A percentile compares a stretch with the other conserved stretches of the same genome.
Evolutionary conservation across 2,329 filamentous ascomycete species (phyloP).

Genomic region (Xylariales sp.): DNA sequence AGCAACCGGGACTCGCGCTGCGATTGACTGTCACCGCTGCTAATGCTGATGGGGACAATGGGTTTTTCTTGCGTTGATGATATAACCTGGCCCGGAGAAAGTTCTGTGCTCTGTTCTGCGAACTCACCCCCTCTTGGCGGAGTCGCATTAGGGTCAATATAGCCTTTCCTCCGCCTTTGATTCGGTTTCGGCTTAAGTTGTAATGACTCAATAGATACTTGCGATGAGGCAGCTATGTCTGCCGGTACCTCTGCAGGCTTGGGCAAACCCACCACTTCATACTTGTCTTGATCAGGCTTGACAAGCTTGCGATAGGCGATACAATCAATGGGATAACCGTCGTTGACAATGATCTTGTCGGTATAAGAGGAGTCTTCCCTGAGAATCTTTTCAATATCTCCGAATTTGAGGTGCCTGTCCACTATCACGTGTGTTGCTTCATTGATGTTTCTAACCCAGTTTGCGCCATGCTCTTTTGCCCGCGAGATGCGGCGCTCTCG

Average conservation of each 20-base stretch:
- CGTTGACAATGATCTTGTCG: slow-evolving; percentile 57
- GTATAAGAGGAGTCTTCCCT: slow-evolving; percentile 28
- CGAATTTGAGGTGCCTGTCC: slow-evolving; percentile 63
- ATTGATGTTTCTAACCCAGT: slow-evolving; percentile 57
- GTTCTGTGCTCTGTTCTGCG: slow-evolving; percentile 12
- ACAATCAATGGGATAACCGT: slow-evolving; percentile 66
- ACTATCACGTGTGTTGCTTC: slow-evolving; percentile 75
- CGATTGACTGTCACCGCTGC: not conserved
- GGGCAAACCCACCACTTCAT: slow-evolving; percentile 50
- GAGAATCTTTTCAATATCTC: slow-evolving; percentile 57
- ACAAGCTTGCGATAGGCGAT: slow-evolving; percentile 54
- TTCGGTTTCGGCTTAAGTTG: slow-evolving; percentile 42
- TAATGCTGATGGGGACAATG: not conserved
- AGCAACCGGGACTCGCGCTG: not conserved
- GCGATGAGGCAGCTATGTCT: slow-evolving; percentile 8
- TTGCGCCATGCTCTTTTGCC: slow-evolving; percentile 69
- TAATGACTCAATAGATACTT: slow-evolving; percentile 31
- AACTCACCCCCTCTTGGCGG: slow-evolving; percentile 30
- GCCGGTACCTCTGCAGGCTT: slow-evolving; percentile 13
- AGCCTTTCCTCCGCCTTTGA: slow-evolving; percentile 32
- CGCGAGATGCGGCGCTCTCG: slow-evolving; percentile 70
- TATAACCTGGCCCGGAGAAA: slow-evolving; percentile 1
- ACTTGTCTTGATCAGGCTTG: slow-evolving; percentile 55
- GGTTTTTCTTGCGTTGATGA: not conserved
- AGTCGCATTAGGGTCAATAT: slow-evolving; percentile 32